These are phyloP conservation scores for Aspergillus intermedius DNA, from an alignment of 2,329 filamentous ascomycete genomes.

Conservation along the genomic window DNA sequence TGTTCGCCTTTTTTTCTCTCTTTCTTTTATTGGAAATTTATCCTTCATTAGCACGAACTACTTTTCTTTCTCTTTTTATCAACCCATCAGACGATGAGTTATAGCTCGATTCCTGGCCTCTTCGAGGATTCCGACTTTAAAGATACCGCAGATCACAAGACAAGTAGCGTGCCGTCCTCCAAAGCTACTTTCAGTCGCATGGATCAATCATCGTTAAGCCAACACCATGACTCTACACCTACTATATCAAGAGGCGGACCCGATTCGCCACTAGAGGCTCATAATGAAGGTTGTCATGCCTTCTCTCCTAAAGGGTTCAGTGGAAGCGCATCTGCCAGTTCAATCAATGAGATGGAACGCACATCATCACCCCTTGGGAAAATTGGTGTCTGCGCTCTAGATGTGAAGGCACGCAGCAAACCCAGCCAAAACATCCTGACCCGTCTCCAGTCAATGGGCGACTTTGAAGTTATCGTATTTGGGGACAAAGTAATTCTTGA, in stretches of 20 bases:
- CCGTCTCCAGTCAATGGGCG: constrained; percentile 76
- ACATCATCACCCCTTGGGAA: constrained; percentile 45
- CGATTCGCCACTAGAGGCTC: constrained; percentile 19
- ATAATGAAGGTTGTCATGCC: constrained; percentile 30
- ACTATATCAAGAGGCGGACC: constrained; percentile 8
- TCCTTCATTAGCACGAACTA: too few species aligned
- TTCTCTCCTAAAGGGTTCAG: constrained; percentile 64
- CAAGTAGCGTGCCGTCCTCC: too few species aligned
- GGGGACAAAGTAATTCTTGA: constrained; percentile 98
- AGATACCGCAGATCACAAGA: too few species aligned
- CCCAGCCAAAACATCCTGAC: constrained; percentile 95
- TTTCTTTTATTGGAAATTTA: too few species aligned
- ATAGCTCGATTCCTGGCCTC: too few species aligned
- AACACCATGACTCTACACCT: constrained; percentile 12
- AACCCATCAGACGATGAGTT: too few species aligned
- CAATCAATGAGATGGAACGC: constrained; percentile 59
- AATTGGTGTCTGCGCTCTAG: constrained; percentile 91
- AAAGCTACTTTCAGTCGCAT: too few species aligned
- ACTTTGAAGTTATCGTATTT: constrained; percentile 96
- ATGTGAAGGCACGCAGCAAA: constrained; percentile 93
- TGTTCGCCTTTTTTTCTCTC: too few species aligned
- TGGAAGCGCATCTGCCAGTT: constrained; percentile 73
- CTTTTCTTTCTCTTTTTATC: too few species aligned
- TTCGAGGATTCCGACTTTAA: too few species aligned
- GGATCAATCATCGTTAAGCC: constrained; percentile 6